Conservation (phyloP, 805 yeast species). For the Sugiyamaella smithiae region DNA sequence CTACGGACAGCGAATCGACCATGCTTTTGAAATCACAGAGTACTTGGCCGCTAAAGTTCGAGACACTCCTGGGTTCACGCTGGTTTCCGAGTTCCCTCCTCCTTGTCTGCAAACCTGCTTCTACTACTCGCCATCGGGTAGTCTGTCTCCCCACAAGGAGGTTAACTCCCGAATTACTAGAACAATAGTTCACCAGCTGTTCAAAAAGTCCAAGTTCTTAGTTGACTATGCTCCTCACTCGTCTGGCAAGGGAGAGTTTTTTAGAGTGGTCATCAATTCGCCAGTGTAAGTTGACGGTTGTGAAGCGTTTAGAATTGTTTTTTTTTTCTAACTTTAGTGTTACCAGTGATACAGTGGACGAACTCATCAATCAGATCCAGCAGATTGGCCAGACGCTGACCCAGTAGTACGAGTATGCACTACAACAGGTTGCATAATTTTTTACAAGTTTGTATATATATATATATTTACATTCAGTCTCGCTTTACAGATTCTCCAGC, state of each 20-base stretch:
- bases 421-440: too few relatives aligned
- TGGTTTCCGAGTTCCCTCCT: slow-evolving; percentile 58
- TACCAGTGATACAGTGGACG: slow-evolving; percentile 44
- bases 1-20: slow-evolving; percentile 63
- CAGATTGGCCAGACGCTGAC: slow-evolving; percentile 32
- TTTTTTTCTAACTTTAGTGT: slow-evolving; percentile 30
- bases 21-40: slow-evolving; percentile 63
- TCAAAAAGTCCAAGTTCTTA: slow-evolving; percentile 61
- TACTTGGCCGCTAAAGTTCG: slow-evolving; percentile 53
- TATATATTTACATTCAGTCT: background rate
- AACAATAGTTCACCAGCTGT: slow-evolving; percentile 57
- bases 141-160: slow-evolving; percentile 31
- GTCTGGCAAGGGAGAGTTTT: slow-evolving; percentile 66
- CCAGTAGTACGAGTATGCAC: too few relatives aligned
- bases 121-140: slow-evolving; percentile 54
- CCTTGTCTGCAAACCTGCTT: slow-evolving; percentile 85
- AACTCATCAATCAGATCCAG: slow-evolving; percentile 41
- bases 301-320: background rate
- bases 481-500: slow-evolving; percentile 26
- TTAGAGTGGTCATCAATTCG: slow-evolving; percentile 78
- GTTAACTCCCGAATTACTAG: slow-evolving; percentile 58
- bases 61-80: slow-evolving; percentile 44
- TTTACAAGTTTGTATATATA: too few relatives aligned
- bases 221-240: slow-evolving; percentile 73
- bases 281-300: slow-evolving; percentile 41